Percentiles rank a stretch among this genome's conserved stretches.
Conservation (phyloP, 2,329 filamentous ascomycete species). For the Pyricularia grisea region DNA sequence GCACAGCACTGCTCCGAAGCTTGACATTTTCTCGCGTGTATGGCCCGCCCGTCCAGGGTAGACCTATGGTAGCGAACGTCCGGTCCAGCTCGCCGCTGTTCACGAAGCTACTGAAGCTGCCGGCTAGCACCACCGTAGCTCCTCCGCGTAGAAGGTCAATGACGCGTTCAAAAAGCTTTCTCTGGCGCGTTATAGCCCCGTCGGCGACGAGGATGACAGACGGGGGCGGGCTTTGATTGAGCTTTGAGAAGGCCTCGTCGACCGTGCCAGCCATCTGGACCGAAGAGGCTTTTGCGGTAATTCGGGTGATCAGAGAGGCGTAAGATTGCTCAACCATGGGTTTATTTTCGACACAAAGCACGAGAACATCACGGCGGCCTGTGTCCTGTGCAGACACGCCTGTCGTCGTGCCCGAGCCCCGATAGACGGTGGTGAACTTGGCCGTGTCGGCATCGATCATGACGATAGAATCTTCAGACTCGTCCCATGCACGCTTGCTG, state of each 20-base stretch:
- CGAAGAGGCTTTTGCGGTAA: background rate
- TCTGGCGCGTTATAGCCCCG: constrained; percentile 8
- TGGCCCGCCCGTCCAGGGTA: constrained; percentile 14
- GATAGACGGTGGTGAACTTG: constrained; percentile 5
- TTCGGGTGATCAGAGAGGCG: background rate
- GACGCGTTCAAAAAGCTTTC: constrained; percentile 9
- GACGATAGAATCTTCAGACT: constrained; percentile 10
- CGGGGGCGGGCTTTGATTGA: constrained; percentile 7
- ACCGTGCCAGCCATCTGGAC: too few species aligned
- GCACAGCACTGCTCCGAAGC: constrained; percentile 9
- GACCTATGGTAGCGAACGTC: constrained; percentile 15
- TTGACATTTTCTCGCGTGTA: constrained; percentile 11
- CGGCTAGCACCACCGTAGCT: constrained; percentile 12
- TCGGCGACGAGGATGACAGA: constrained; percentile 13
- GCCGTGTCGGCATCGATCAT: constrained; percentile 9
- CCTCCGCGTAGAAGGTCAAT: constrained; percentile 11
- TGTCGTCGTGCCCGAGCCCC: background rate
- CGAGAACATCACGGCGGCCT: background rate
- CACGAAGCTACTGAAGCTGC: constrained; percentile 11
- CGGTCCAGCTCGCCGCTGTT: constrained; percentile 12
- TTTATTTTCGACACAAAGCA: constrained; percentile 24
- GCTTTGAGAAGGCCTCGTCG: constrained; percentile 9
- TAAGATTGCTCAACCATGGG: constrained; percentile 26
- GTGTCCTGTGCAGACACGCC: background rate
- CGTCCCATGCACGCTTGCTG: constrained; percentile 10